Conservation (phyloP, 352 stramenopile genomes). For the Globisporangium abappressorium region DNA sequence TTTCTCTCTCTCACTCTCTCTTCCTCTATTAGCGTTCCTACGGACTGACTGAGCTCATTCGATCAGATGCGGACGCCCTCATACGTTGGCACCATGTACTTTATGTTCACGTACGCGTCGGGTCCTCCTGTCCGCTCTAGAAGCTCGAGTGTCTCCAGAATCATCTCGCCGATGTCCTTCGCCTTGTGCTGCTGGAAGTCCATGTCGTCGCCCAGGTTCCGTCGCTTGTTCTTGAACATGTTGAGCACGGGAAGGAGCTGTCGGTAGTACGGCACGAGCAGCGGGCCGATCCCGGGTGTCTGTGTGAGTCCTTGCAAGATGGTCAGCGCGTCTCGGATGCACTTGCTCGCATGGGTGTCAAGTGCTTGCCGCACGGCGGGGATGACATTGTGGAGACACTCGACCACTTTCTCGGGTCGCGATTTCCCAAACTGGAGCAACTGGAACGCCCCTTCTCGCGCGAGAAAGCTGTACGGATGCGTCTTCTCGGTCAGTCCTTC, state of each 20-base stretch:
- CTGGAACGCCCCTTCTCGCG: constrained; percentile 77
- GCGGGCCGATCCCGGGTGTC: constrained; percentile 59
- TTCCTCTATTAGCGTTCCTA: not conserved
- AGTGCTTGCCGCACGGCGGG: constrained; percentile 67
- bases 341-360: constrained; percentile 54
- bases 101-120: constrained; percentile 94
- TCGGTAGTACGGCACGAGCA: constrained; percentile 91
- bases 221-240: constrained; percentile 87
- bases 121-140: constrained; percentile 82
- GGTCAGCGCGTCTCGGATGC: constrained; percentile 50
- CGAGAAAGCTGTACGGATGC: constrained; percentile 79
- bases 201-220: constrained; percentile 89
- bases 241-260: constrained; percentile 89
- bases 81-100: constrained; percentile 97
- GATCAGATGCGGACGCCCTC: constrained; percentile 52
- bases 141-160: constrained; percentile 87
- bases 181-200: constrained; percentile 85
- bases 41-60: not conserved
- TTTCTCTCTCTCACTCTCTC: not conserved
- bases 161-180: constrained; percentile 82
- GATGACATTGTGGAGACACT: constrained; percentile 65
- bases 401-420: constrained; percentile 58
- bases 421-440: constrained; percentile 67
- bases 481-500: constrained; percentile 83
- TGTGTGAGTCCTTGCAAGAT: constrained; percentile 62